These are phyloP conservation scores for Vigna unguiculata DNA, from an alignment of 306 rosid genomes.

Conservation along the genomic window DNA sequence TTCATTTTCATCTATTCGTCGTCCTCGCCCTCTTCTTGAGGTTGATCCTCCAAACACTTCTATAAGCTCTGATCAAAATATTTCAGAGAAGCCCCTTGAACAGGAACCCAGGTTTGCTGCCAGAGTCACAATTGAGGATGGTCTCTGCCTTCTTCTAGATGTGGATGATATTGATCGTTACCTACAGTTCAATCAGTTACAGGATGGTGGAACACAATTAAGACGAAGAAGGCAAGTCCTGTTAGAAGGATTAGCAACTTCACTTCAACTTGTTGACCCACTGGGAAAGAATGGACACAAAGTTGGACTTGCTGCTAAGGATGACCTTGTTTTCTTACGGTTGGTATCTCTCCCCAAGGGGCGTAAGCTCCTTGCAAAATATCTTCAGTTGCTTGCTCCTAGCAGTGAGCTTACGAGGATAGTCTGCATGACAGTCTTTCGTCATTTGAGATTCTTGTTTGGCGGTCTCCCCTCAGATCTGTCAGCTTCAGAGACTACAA, in stretches of 20 bases:
- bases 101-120: constrained; percentile 68
- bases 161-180: constrained; percentile 65
- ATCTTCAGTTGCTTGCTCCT: constrained; percentile 59
- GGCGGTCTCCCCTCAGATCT: constrained; percentile 60
- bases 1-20: constrained; percentile 56
- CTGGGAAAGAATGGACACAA: constrained; percentile 61
- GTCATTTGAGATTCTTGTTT: constrained; percentile 65
- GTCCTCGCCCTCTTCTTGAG: constrained; percentile 65
- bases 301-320: constrained; percentile 59
- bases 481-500: constrained; percentile 54
- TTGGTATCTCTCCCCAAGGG: constrained; percentile 59
- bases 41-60: constrained; percentile 58
- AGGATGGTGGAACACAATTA: constrained; percentile 64
- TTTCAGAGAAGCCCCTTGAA: constrained; percentile 61
- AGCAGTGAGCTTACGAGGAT: constrained; percentile 64
- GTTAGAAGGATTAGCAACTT: constrained; percentile 64
- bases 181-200: constrained; percentile 50
- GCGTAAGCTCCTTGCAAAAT: constrained; percentile 56
- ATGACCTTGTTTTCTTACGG: constrained; percentile 61
- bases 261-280: constrained; percentile 66
- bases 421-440: constrained; percentile 67
- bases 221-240: constrained; percentile 59
- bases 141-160: constrained; percentile 66
- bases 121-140: constrained; percentile 64
- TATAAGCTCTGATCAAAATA: constrained; percentile 49